phyloP scores from a whole-genome alignment of 352 stramenopile genomes.

The Globisporangium radiosum region DNA sequence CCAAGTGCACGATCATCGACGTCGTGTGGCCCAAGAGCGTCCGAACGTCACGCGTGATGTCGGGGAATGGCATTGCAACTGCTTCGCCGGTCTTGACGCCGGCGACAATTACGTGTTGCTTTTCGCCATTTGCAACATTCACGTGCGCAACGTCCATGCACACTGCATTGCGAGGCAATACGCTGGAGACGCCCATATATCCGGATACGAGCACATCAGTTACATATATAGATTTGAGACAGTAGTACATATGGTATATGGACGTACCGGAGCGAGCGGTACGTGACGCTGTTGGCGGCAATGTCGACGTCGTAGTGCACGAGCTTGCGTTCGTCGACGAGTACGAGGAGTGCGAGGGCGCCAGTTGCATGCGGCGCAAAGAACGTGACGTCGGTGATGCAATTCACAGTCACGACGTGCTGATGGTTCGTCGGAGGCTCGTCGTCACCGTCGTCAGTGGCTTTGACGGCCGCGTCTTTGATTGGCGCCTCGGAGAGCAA shows the following conservation, averaged over 20 bases:
- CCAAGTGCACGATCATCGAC: conserved; percentile 81
- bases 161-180: conserved; percentile 62
- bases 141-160: conserved; percentile 46
- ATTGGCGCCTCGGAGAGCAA: conserved; percentile 19
- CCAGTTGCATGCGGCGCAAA: conserved; percentile 19
- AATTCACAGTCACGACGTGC: conserved; percentile 23
- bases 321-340: conserved; percentile 67
- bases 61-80: conserved; percentile 70
- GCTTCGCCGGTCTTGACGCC: conserved; percentile 80
- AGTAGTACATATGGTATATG: no score
- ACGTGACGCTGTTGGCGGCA: conserved; percentile 25
- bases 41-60: conserved; percentile 59
- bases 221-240: no score
- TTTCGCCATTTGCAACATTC: conserved; percentile 16
- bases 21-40: conserved; percentile 79
- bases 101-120: conserved; percentile 57
- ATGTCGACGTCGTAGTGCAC: conserved; percentile 67
- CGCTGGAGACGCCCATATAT: conserved; percentile 5
- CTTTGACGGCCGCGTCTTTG: conserved; percentile 12
- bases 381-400: conserved; percentile 34
- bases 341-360: conserved; percentile 37
- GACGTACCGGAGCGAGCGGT: conserved; percentile 23
- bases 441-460: conserved; percentile 20
- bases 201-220: no score
- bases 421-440: conserved; percentile 22